A percentile compares a stretch with the other conserved stretches of the same genome.
Evolutionary conservation across 805 yeast species (phyloP).

Genomic region (Wickerhamiella kurtzmanii): DNA sequence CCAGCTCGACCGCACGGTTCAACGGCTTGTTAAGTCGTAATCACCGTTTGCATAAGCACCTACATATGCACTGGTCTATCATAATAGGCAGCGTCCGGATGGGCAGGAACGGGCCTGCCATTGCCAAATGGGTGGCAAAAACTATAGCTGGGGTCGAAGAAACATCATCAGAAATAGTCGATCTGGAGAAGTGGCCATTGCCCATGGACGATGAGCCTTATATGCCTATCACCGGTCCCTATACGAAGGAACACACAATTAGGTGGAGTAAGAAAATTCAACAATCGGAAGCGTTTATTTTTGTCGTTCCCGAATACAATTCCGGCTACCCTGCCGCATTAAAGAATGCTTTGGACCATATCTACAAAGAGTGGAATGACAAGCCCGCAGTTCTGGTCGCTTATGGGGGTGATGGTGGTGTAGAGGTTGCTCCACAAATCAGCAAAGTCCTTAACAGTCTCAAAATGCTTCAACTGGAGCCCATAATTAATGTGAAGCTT

Average conservation of each 20-base stretch:
- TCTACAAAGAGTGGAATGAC: conserved; percentile 26
- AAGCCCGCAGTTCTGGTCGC: conserved; percentile 27
- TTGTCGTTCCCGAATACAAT: conserved; percentile 30
- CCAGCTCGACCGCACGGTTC: no score
- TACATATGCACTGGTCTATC: conserved; percentile 1
- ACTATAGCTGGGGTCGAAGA: background rate
- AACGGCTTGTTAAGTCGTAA: no score
- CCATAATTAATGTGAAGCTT: background rate
- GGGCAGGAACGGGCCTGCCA: conserved; percentile 6
- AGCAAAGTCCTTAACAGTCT: conserved; percentile 5
- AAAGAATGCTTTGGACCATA: conserved; percentile 29
- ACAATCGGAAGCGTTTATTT: conserved; percentile 22
- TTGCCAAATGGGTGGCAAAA: conserved; percentile 8
- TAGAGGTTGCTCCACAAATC: conserved; percentile 19
- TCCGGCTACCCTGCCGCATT: conserved; percentile 28
- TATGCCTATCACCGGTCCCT: conserved; percentile 18
- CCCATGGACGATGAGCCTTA: conserved; percentile 25
- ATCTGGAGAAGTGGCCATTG: conserved; percentile 22
- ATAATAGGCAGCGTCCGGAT: conserved; percentile 12
- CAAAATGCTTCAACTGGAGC: background rate
- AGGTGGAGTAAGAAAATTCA: conserved; percentile 23
- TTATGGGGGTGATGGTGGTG: conserved; percentile 27
- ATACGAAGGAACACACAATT: conserved; percentile 16
- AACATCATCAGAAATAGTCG: conserved; percentile 16
- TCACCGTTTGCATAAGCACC: background rate